phyloP scores from a whole-genome alignment of 352 stramenopile species.

The Phytophthora boehmeriae region DNA sequence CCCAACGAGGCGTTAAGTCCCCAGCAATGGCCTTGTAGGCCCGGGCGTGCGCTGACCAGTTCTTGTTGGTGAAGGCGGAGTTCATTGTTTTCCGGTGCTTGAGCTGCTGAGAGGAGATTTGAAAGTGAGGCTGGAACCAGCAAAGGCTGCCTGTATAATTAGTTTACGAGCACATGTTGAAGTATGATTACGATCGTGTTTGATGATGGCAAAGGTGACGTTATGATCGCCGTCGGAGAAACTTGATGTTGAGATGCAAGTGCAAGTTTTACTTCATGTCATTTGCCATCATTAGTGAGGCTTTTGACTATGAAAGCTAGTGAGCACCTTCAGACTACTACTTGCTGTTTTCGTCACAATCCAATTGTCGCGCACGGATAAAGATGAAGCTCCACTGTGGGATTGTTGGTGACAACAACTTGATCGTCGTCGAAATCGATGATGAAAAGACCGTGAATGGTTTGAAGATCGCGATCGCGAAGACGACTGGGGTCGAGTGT shows the following conservation, averaged over 20 bases:
- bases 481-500: neutral
- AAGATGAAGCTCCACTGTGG: too few relatives aligned
- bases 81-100: slow-evolving; percentile 20
- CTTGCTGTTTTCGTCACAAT: too few relatives aligned
- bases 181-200: too few relatives aligned
- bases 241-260: too few relatives aligned
- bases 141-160: too few relatives aligned
- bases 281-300: too few relatives aligned
- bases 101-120: neutral
- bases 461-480: neutral
- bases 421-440: neutral
- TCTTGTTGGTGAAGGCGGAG: slow-evolving; percentile 35
- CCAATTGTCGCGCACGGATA: too few relatives aligned
- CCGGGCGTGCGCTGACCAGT: slow-evolving; percentile 39
- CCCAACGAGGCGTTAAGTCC: slow-evolving; percentile 26
- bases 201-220: neutral
- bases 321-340: too few relatives aligned
- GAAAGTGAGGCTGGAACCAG: too few relatives aligned
- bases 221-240: neutral
- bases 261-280: too few relatives aligned
- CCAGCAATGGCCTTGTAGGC: slow-evolving; percentile 32
- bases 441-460: neutral
- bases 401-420: too few relatives aligned
- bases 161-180: neutral
- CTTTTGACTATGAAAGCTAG: too few relatives aligned